These are phyloP conservation scores for Mycena leptocephala DNA, from an alignment of 768 basidiomycete species.

Conservation along the genomic window DNA sequence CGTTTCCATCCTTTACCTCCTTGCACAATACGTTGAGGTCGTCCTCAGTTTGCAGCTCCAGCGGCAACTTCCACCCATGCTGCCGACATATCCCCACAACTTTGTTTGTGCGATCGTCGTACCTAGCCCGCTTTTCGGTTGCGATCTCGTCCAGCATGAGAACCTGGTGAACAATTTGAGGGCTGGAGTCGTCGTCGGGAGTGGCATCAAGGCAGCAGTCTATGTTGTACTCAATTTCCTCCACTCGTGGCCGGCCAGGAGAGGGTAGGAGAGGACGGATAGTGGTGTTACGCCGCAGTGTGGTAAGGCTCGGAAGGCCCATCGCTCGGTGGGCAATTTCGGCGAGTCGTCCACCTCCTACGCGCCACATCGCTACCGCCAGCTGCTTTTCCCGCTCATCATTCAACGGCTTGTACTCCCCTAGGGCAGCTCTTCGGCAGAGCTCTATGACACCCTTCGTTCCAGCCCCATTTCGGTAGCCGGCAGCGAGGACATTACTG, in stretches of 20 bases:
- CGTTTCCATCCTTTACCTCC: background rate
- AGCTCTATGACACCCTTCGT: background rate
- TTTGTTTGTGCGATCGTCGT: background rate
- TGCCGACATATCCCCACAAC: constrained; percentile 1
- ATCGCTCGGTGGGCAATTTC: constrained; percentile 4
- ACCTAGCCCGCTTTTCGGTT: background rate
- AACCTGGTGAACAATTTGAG: background rate
- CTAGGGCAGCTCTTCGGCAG: background rate
- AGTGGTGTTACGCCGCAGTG: background rate
- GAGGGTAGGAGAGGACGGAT: background rate
- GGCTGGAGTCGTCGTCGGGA: background rate
- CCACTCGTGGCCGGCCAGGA: background rate
- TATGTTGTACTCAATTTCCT: background rate
- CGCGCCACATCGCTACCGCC: background rate
- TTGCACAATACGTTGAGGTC: background rate
- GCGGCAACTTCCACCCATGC: background rate
- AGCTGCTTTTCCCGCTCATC: background rate
- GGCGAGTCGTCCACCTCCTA: background rate
- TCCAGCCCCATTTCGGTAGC: background rate
- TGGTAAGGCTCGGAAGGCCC: constrained; percentile 6
- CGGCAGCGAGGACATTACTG: background rate
- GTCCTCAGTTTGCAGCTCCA: background rate
- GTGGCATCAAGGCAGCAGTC: background rate
- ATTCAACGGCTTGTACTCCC: background rate
- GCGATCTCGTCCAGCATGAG: constrained; percentile 17